A percentile compares a stretch with the other conserved stretches of the same genome.
Conservation (phyloP, 257 asterid genomes). For the Gentiana dahurica region DNA sequence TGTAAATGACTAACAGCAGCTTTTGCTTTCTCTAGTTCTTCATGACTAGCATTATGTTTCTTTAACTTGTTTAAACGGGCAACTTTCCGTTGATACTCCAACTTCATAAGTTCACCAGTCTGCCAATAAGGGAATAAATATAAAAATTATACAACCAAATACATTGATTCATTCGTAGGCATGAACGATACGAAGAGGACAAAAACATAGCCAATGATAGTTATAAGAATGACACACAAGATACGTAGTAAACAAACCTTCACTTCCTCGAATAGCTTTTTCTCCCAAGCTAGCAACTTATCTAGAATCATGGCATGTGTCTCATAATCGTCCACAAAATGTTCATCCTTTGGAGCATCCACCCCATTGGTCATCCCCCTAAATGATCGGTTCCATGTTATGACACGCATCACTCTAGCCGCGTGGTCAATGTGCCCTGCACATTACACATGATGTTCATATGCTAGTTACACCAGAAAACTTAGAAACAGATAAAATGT, state of each 20-base stretch:
- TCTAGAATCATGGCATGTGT: slow-evolving; percentile 94
- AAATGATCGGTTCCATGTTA: slow-evolving; percentile 93
- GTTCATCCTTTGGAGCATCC: slow-evolving; percentile 42
- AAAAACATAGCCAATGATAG: neutral
- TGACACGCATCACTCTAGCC: slow-evolving; percentile 88
- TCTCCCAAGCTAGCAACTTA: slow-evolving; percentile 97
- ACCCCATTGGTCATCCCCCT: slow-evolving; percentile 48
- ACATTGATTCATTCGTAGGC: too few relatives aligned
- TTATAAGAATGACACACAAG: too few relatives aligned
- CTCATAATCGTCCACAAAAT: slow-evolving; percentile 61
- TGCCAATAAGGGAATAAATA: slow-evolving; percentile 14
- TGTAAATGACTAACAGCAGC: slow-evolving; percentile 96
- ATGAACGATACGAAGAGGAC: too few relatives aligned
- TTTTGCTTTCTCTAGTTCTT: slow-evolving; percentile 84
- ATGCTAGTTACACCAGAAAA: neutral
- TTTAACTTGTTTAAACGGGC: slow-evolving; percentile 58
- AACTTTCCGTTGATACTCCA: slow-evolving; percentile 85
- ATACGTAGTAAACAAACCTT: slow-evolving; percentile 33
- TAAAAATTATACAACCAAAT: too few relatives aligned
- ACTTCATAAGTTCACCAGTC: slow-evolving; percentile 86
- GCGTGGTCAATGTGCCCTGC: slow-evolving; percentile 97
- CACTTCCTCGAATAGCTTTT: slow-evolving; percentile 93
- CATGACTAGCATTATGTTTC: slow-evolving; percentile 65
- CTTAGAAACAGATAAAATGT: neutral
- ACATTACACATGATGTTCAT: slow-evolving; percentile 6